These are phyloP conservation scores for Phytophthora colocasiae DNA, from an alignment of 352 stramenopile species.

Conservation along the genomic window DNA sequence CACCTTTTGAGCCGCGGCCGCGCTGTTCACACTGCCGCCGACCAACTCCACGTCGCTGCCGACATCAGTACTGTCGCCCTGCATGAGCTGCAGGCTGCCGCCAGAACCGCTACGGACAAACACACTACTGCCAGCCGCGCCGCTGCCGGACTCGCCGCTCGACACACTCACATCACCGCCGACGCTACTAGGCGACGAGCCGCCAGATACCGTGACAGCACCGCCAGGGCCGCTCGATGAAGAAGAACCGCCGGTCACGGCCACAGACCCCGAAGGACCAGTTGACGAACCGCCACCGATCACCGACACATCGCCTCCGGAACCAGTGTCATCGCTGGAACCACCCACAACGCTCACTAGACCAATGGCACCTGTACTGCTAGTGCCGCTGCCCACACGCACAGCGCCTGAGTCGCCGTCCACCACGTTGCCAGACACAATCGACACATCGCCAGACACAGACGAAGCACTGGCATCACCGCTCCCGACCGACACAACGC, in stretches of 20 bases:
- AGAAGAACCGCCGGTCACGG: constrained; percentile 20
- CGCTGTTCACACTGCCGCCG: constrained; percentile 24
- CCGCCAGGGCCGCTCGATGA: constrained; percentile 22
- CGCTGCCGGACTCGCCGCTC: constrained; percentile 23
- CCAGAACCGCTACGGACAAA: constrained; percentile 31
- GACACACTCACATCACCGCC: constrained; percentile 34
- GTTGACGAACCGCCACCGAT: constrained; percentile 5
- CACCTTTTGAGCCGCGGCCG: constrained; percentile 26
- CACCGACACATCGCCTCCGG: constrained; percentile 13
- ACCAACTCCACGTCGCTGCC: constrained; percentile 36
- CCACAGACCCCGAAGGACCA: constrained; percentile 15
- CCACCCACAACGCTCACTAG: constrained; percentile 26
- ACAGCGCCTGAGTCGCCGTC: neutral
- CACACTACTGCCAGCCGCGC: constrained; percentile 19
- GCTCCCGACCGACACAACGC: neutral
- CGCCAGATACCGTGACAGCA: constrained; percentile 20
- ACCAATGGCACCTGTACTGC: constrained; percentile 9
- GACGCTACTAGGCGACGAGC: constrained; percentile 28
- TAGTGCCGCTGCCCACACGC: constrained; percentile 19
- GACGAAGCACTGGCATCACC: neutral
- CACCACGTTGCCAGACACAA: neutral
- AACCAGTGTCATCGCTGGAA: constrained; percentile 10
- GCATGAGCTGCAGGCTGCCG: constrained; percentile 27
- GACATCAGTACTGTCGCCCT: constrained; percentile 27
- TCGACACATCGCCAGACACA: neutral